Evolutionary conservation across 768 basidiomycete species (phyloP), one percentile per base, ranked within the genome.

Genomic region (Boletus edulis): DNA sequence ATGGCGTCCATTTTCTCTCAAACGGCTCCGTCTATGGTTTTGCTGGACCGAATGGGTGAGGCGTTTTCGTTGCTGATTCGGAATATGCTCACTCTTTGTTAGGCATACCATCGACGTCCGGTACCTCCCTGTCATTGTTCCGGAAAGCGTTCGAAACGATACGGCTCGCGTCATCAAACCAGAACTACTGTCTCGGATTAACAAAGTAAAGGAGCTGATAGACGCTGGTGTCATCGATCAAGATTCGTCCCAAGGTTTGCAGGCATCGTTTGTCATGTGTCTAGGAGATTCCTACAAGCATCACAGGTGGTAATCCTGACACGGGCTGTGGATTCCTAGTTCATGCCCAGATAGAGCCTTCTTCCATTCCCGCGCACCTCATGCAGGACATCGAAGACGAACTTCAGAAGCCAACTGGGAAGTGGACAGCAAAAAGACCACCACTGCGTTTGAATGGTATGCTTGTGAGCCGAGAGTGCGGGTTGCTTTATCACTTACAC

Each of bases 1-100:
- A 87, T 65, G 91, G 87, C 1, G 75, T 92, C 22, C 90, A 92
- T 68, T 85, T 91, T 64, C 61, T 88, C 12, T 67, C 77, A 24
- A 87, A 87, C 52, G 91, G 91, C 0, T 80, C 87, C 0, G 79
- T 94, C n/a, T 89, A 85, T 62, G 91, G 87, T 2, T 77, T 89
- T 47, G 87, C 85, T 17, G 80, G 83, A 59, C 80, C 84, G 5
- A 63, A 67, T 17, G 85, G 84, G 90, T 91, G 58, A 58, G 78
- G 61, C 29, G 1, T 31, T 22, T 47, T 56, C 38, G 14, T 46
- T n/a, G 20, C 15, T 10, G 17, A 4, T 29, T 18, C 7, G 46
- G 12, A n/a, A 14, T 40, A 6, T 37, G 11, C 48, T 55, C 18
- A 68, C 11, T 1, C 13, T 10, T 43, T 22, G 39, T 34, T 48